phyloP scores from a whole-genome alignment of 2,329 filamentous ascomycete genomes.

The Phymatotrichopsis omnivora region DNA sequence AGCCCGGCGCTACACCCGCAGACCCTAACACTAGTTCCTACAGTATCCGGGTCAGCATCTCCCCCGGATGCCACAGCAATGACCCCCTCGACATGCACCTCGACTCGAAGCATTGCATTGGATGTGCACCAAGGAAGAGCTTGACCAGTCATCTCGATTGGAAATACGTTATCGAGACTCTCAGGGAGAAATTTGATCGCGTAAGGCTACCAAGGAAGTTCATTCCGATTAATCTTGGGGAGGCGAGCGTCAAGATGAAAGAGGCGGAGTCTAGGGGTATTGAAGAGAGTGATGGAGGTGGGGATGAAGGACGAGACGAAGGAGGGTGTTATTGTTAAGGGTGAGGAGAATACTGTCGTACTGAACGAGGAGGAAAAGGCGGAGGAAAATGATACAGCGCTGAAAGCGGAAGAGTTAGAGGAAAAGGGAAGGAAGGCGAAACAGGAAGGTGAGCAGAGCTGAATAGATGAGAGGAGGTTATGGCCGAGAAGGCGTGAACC shows the following conservation, averaged over 20 bases:
- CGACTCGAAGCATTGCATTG: slow-evolving; percentile 92
- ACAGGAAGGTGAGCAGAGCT: not conserved
- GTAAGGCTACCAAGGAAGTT: slow-evolving; percentile 59
- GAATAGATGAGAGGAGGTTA: not conserved
- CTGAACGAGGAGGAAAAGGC: too few species aligned
- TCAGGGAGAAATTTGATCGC: slow-evolving; percentile 63
- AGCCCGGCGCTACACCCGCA: slow-evolving; percentile 36
- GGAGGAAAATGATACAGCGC: not conserved
- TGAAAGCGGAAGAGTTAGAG: not conserved
- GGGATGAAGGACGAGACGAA: slow-evolving; percentile 19
- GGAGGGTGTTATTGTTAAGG: slow-evolving; percentile 12
- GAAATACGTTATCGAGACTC: slow-evolving; percentile 92
- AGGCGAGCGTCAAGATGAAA: slow-evolving; percentile 28
- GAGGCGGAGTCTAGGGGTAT: slow-evolving; percentile 20
- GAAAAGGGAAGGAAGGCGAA: not conserved
- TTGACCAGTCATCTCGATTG: slow-evolving; percentile 87
- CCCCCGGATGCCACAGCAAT: slow-evolving; percentile 90
- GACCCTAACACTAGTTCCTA: slow-evolving; percentile 75
- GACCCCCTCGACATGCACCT: slow-evolving; percentile 94
- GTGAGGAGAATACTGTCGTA: slow-evolving; percentile 19
- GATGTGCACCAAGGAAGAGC: slow-evolving; percentile 79
- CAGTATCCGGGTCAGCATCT: slow-evolving; percentile 91
- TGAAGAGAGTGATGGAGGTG: slow-evolving; percentile 24
- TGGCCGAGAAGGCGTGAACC: too few species aligned
- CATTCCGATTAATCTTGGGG: slow-evolving; percentile 49